Base-by-base conservation (phyloP, 495 filamentous ascomycete species). In the Aspergillus heteromorphus region DNA sequence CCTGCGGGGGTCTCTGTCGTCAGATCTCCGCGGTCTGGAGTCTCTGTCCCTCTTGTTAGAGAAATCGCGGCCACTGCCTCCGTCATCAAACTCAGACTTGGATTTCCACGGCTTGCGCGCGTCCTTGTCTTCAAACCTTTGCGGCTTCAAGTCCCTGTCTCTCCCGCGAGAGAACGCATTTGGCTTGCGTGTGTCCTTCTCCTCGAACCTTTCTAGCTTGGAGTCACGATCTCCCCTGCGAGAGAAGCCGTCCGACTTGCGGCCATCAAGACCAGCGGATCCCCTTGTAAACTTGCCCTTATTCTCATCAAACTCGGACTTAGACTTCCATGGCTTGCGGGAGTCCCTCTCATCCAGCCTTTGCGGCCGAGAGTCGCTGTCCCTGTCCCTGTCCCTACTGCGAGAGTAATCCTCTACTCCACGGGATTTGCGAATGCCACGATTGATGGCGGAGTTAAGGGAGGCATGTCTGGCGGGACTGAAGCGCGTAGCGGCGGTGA, bases 371-470 rank as follows among this genome's bases (percentile, higher is more conserved):
- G 3, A 3, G 4, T 27, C 23, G 3, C 23, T 36, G 13, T 2
- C 29, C 29, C 29, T 5, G 31, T 36, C 9, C 13, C 13, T 10
- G 13, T 11, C 31, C 31, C 31, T 36, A 10, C 31, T 11, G 13
- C 16, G 36, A 19, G 36, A 47, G 4, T 25, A 27, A 9, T 51
- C 55, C 21, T 54, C 58, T 30, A 49, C 30, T 11, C 58, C 45
- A 4, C 64, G 63, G 17, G 76, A 76, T 52, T 71, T 69, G 49
- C 73, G 71, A 43, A 80, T 73, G 5, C 79, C 81, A 17, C 76
- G 72, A 23, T 70, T 72, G 59, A 84, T 83, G 23, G 81, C 79
- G 11, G 77, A 79, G 43, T 73, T 81, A 47, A 80, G 68, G n/a
- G 81, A 83, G 27, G 76, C 77, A 62, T 76, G 52, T 49, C 78